phyloP scores from a whole-genome alignment of 176 grass and related monocot genomes.

The Rhynchospora tenuis region DNA sequence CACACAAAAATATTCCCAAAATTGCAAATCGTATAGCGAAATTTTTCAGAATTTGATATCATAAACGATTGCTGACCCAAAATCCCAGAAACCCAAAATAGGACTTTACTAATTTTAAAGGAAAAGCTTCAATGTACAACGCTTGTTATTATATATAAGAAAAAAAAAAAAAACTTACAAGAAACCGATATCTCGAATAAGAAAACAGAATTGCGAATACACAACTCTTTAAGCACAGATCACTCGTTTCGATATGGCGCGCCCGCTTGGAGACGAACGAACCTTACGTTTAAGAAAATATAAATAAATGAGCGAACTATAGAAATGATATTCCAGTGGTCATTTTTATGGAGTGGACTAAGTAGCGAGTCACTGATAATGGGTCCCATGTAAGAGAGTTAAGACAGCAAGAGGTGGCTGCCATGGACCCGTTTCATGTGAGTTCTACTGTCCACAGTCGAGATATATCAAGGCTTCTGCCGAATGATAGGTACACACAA shows the following conservation, averaged over 20 bases:
- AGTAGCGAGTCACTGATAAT: neutral
- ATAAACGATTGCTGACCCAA: neutral
- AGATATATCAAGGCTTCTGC: neutral
- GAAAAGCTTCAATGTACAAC: neutral
- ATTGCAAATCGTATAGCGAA: conserved; percentile 3
- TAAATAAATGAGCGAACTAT: neutral
- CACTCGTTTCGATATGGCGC: neutral
- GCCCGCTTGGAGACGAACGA: neutral
- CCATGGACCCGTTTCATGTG: neutral
- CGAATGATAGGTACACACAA: neutral
- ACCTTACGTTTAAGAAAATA: neutral
- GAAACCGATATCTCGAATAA: neutral
- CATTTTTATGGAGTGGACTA: neutral
- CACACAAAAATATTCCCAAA: conserved; percentile 6
- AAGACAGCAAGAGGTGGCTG: no score
- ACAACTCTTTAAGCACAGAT: neutral
- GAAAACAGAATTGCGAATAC: neutral
- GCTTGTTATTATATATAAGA: no score
- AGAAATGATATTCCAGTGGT: neutral
- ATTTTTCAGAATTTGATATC: neutral
- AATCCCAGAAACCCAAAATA: conserved; percentile 18
- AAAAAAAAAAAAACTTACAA: neutral
- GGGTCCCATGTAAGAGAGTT: neutral
- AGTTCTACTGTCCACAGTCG: neutral
- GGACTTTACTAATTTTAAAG: conserved; percentile 16